Evolutionary conservation across 2,329 filamentous ascomycete genomes (phyloP), one percentile per base, ranked within the genome.

Genomic region (Teratosphaeria viscida): DNA sequence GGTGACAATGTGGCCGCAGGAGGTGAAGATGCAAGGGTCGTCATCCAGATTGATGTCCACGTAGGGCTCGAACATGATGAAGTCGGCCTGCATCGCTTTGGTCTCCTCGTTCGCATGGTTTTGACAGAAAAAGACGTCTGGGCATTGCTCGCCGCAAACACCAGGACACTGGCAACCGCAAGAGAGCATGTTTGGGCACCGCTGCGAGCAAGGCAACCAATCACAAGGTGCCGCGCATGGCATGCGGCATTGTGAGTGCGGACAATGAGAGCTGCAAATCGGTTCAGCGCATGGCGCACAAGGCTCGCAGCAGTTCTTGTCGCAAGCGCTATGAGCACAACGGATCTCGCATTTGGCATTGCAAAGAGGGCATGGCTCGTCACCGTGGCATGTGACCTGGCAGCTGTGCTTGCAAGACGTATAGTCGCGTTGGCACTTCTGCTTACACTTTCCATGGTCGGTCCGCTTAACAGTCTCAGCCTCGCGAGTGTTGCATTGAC

Each of bases 211-310:
- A 1, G 87, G 87, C 0, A 88, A 67, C 72, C 83, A 80, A 63
- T 87, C 76, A 67, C 86, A 90, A 0, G 87, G 86, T 0, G 81
- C 86, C 0, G 84, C 84, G 62, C 87, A 89, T 19, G 82, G 82
- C 76, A 84, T 77, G 0, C 68, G 66, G 61, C 78, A 80, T 11
- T 47, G 52, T 66, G 73, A 39, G 64, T 88, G 85, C 7, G 76
- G 75, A 62, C 85, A 88, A 3, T 65, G 66, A 35, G 81, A 86
- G 0, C 76, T 70, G 63, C 85, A 88, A 1, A 68, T 63, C 23
- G 72, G 70, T 62, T 84, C 80, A 0, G 80, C 79, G 64, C 86
- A 88, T 0, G 85, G 85, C 2, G 74, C 69, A 65, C 86, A 89
- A 1, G 84, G 79, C 64, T 88, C 80, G 27, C 75, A 70, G 66